Conservation (phyloP, 495 filamentous ascomycete species). For the Penicillium nucicola region DNA sequence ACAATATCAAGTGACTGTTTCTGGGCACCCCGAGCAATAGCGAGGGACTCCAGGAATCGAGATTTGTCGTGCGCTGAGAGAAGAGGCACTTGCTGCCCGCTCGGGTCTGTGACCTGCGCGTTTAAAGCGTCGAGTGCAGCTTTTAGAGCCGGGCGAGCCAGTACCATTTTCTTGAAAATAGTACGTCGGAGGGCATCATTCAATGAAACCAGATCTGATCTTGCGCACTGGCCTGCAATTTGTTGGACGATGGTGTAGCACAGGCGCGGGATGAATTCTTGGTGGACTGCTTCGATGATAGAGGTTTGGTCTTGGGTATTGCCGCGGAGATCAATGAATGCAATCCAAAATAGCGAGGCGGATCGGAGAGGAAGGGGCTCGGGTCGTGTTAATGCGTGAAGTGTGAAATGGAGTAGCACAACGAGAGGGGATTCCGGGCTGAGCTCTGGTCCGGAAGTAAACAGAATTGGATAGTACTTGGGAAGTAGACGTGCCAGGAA, state of each 20-base stretch:
- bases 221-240: conserved; percentile 68
- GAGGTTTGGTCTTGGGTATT: conserved; percentile 39
- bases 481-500: conserved; percentile 65
- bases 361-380: conserved; percentile 80
- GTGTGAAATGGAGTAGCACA: conserved; percentile 72
- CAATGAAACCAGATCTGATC: conserved; percentile 75
- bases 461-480: conserved; percentile 51
- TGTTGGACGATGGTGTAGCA: conserved; percentile 60
- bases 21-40: conserved; percentile 55
- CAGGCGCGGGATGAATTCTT: conserved; percentile 57
- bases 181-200: conserved; percentile 76
- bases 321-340: conserved; percentile 40
- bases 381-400: conserved; percentile 65
- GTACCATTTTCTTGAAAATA: conserved; percentile 59
- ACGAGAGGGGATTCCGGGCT: conserved; percentile 36
- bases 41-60: conserved; percentile 34
- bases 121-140: conserved; percentile 55
- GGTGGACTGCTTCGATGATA: conserved; percentile 51
- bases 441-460: conserved; percentile 28
- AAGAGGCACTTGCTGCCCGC: conserved; percentile 18
- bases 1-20: conserved; percentile 58
- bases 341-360: conserved; percentile 78
- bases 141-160: conserved; percentile 62
- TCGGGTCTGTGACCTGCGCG: conserved; percentile 25
- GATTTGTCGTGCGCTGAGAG: conserved; percentile 33